Evolutionary conservation across 2,329 filamentous ascomycete species (phyloP).

Genomic region (Aaosphaeria pasadenensis): DNA sequence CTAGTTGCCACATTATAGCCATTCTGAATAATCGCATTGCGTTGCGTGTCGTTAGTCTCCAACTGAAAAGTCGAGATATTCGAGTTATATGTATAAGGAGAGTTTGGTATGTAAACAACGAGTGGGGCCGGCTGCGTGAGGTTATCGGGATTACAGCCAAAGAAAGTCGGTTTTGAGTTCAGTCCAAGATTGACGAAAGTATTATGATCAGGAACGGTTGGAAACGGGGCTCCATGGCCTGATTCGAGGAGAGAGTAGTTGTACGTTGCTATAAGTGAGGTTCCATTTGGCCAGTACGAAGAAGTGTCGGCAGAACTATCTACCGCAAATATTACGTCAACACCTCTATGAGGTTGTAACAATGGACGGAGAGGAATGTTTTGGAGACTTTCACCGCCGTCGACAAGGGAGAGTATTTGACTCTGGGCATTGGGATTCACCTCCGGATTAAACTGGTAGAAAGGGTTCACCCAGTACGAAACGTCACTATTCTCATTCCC

Average conservation of each 20-base stretch:
- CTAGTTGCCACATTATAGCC: slow-evolving; percentile 53
- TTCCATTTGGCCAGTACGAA: slow-evolving; percentile 58
- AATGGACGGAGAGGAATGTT: slow-evolving; percentile 46
- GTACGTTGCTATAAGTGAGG: slow-evolving; percentile 58
- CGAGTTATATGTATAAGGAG: slow-evolving; percentile 64
- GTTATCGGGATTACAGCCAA: slow-evolving; percentile 60
- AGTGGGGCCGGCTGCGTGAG: slow-evolving; percentile 57
- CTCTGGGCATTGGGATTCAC: slow-evolving; percentile 54
- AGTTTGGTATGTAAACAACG: slow-evolving; percentile 63
- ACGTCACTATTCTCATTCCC: slow-evolving; percentile 64
- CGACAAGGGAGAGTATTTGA: slow-evolving; percentile 63
- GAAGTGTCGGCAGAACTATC: slow-evolving; percentile 70
- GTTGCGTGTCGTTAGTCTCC: slow-evolving; percentile 76
- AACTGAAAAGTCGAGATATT: slow-evolving; percentile 77
- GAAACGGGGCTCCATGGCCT: slow-evolving; percentile 55
- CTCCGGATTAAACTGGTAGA: slow-evolving; percentile 59
- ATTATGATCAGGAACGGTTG: slow-evolving; percentile 53
- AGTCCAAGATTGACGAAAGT: slow-evolving; percentile 59
- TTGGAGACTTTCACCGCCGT: slow-evolving; percentile 67
- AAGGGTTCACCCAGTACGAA: slow-evolving; percentile 69
- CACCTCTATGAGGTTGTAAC: slow-evolving; percentile 63
- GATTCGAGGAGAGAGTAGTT: slow-evolving; percentile 46
- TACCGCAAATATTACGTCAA: slow-evolving; percentile 75
- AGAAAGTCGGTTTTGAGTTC: slow-evolving; percentile 63
- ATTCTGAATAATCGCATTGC: slow-evolving; percentile 69